A percentile compares a stretch with the other conserved stretches of the same genome.
phyloP scores from a whole-genome alignment of 1,284 basidiomycete genomes.

The Mycena sp. region DNA sequence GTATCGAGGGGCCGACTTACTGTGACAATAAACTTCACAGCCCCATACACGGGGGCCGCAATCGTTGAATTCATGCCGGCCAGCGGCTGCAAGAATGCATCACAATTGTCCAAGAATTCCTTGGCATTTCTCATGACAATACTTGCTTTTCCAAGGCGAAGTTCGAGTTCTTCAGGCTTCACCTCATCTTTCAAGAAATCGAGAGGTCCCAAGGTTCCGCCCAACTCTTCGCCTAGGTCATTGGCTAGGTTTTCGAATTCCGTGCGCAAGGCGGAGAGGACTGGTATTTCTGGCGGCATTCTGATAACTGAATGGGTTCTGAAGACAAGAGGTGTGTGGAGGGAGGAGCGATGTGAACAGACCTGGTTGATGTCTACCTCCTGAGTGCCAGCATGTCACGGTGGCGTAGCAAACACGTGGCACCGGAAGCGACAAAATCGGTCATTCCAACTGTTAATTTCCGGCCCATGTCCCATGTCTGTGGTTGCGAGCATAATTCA shows the following conservation, averaged over 20 bases:
- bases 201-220: not conserved
- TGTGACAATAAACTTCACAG: constrained; percentile 10
- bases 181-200: constrained; percentile 5
- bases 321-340: too few relatives aligned
- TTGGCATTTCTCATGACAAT: constrained; percentile 7
- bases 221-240: not conserved
- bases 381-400: too few relatives aligned
- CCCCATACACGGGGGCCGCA: not conserved
- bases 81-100: not conserved
- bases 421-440: too few relatives aligned
- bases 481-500: too few relatives aligned
- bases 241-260: not conserved
- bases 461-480: too few relatives aligned
- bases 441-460: too few relatives aligned
- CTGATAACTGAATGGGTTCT: not conserved
- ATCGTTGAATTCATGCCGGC: not conserved
- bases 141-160: not conserved
- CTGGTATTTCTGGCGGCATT: not conserved
- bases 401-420: too few relatives aligned
- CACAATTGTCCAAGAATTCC: constrained; percentile 5
- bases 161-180: constrained; percentile 9
- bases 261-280: not conserved
- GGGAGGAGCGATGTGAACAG: too few relatives aligned
- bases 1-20: not conserved
- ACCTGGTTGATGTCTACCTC: too few relatives aligned